Evolutionary conservation across 2,329 filamentous ascomycete species (phyloP).

Genomic region (Aspergillus sp.): DNA sequence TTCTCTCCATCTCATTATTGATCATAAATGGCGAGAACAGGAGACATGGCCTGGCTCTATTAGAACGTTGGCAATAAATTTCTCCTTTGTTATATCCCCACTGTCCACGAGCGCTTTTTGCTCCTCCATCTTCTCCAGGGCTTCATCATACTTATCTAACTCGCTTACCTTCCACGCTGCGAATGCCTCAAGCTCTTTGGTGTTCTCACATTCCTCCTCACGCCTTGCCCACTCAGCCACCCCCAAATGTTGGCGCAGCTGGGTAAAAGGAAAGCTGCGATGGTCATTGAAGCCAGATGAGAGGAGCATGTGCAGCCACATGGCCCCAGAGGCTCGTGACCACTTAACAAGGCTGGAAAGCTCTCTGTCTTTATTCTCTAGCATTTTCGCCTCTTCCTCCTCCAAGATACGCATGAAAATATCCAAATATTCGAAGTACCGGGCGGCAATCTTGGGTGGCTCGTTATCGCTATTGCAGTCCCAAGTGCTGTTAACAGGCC

Average conservation of each 20-base stretch:
- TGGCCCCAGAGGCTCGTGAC: conserved; percentile 29
- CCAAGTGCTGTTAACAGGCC: conserved; percentile 24
- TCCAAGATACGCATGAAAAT: conserved; percentile 26
- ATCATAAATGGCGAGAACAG: not conserved
- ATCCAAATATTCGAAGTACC: conserved; percentile 24
- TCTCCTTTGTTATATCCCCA: conserved; percentile 21
- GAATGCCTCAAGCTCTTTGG: conserved; percentile 16
- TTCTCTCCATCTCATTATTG: not conserved
- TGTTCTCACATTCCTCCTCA: conserved; percentile 14
- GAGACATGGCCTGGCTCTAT: conserved; percentile 1
- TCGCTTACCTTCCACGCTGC: conserved; percentile 21
- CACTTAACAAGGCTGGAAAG: conserved; percentile 29
- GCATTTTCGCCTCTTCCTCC: conserved; percentile 26
- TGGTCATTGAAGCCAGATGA: conserved; percentile 27
- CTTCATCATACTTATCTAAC: conserved; percentile 25
- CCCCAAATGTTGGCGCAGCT: conserved; percentile 18
- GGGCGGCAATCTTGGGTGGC: conserved; percentile 15
- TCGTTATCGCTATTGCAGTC: conserved; percentile 16
- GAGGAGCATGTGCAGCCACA: conserved; percentile 34
- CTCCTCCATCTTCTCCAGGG: conserved; percentile 25
- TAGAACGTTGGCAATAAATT: conserved; percentile 14
- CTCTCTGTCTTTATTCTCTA: conserved; percentile 18
- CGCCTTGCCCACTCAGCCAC: conserved; percentile 14
- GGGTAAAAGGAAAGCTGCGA: conserved; percentile 25
- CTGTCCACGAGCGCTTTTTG: conserved; percentile 23